phyloP scores from a whole-genome alignment of 768 basidiomycete genomes.

The Piloderma croceum region DNA sequence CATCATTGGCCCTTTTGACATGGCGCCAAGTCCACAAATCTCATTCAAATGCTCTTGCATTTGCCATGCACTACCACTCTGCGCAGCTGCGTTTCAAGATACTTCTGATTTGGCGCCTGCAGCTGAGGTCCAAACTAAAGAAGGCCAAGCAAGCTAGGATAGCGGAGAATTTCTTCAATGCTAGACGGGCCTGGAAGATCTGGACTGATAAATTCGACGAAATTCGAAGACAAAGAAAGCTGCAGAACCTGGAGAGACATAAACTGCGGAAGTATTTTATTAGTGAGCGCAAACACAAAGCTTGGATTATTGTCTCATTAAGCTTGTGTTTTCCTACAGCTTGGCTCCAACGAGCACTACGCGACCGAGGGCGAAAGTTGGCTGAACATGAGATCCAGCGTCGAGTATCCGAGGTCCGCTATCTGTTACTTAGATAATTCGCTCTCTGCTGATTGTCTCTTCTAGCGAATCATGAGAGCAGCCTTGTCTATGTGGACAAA shows the following conservation, averaged over 20 bases:
- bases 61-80: slow-evolving; percentile 47
- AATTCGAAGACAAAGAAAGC: slow-evolving; percentile 38
- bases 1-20: slow-evolving; percentile 31
- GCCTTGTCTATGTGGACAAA: slow-evolving; percentile 61
- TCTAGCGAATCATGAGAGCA: slow-evolving; percentile 47
- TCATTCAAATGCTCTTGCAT: slow-evolving; percentile 41
- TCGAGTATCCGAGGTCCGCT: slow-evolving; percentile 36
- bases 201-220: slow-evolving; percentile 46
- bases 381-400: slow-evolving; percentile 40
- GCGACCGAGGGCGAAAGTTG: slow-evolving; percentile 34
- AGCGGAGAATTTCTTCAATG: slow-evolving; percentile 46
- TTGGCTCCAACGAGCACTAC: slow-evolving; percentile 40
- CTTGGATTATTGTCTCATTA: slow-evolving; percentile 10
- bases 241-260: slow-evolving; percentile 38
- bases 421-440: not conserved
- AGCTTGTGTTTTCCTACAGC: slow-evolving; percentile 29
- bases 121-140: slow-evolving; percentile 44
- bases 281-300: slow-evolving; percentile 20
- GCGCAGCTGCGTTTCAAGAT: slow-evolving; percentile 33
- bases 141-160: slow-evolving; percentile 49
- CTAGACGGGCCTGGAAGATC: slow-evolving; percentile 40
- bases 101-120: slow-evolving; percentile 52
- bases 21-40: slow-evolving; percentile 42
- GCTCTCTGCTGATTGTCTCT: slow-evolving; percentile 1
- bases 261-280: slow-evolving; percentile 31